Conservation (phyloP, 768 basidiomycete species). For the Polyporus arcularius region DNA sequence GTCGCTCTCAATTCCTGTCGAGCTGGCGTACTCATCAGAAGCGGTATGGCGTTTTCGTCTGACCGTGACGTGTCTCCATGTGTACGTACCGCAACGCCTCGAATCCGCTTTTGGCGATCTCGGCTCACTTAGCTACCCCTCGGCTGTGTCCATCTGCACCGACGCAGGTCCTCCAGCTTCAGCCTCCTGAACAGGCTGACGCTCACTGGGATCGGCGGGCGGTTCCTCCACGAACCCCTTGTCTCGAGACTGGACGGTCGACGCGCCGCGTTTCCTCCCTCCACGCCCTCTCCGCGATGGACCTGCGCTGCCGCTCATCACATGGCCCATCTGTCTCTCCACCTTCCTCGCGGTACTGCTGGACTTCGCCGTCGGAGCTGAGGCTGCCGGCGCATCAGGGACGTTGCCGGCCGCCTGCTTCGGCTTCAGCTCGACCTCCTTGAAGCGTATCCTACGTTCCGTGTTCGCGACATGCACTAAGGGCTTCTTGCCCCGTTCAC, state of each 20-base stretch:
- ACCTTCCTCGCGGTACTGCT: constrained; percentile 16
- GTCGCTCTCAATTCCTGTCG: not conserved
- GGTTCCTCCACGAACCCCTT: constrained; percentile 1
- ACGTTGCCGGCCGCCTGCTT: not conserved
- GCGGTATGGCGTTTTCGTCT: not conserved
- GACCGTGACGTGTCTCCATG: not conserved
- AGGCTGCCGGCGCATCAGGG: not conserved
- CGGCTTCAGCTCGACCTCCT: constrained; percentile 56
- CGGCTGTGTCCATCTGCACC: constrained; percentile 9
- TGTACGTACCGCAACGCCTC: not conserved
- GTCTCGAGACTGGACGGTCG: constrained; percentile 1
- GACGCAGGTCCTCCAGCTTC: not conserved
- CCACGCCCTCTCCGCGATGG: constrained; percentile 17
- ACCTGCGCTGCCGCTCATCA: constrained; percentile 13
- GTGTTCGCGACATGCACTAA: constrained; percentile 61
- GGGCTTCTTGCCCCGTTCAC: constrained; percentile 50
- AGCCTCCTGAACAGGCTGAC: not conserved
- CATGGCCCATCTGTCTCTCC: constrained; percentile 16
- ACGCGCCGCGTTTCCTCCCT: constrained; percentile 13
- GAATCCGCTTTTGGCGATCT: not conserved
- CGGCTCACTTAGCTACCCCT: not conserved
- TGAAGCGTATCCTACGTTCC: constrained; percentile 71
- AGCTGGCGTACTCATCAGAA: not conserved
- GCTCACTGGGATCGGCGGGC: not conserved
- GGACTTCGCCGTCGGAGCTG: constrained; percentile 4